A percentile compares a stretch with the other conserved stretches of the same genome.
Conservation (phyloP, 2,329 filamentous ascomycete genomes). For the Aspergillus brunneoviolaceus region DNA sequence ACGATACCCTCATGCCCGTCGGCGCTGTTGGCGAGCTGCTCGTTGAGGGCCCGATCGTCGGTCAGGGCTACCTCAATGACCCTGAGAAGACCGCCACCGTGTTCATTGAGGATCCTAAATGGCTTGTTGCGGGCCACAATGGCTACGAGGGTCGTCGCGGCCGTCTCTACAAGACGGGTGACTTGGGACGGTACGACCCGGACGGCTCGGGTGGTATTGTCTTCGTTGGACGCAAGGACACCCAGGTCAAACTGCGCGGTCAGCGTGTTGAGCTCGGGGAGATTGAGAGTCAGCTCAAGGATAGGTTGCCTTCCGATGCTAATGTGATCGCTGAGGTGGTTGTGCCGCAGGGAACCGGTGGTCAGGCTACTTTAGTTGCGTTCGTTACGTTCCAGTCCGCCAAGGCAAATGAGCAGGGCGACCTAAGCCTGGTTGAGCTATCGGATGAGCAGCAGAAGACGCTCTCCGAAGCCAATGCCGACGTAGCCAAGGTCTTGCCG, state of each 20-base stretch:
- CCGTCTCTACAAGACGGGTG: conserved; percentile 44
- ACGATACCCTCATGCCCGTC: conserved; percentile 40
- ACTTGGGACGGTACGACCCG: conserved; percentile 39
- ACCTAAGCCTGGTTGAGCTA: conserved; percentile 16
- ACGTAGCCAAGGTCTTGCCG: conserved; percentile 29
- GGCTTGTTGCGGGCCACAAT: conserved; percentile 33
- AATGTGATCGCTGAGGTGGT: conserved; percentile 53
- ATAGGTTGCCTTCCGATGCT: conserved; percentile 27
- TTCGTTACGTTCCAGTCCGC: conserved; percentile 30
- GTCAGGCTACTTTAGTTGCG: conserved; percentile 32
- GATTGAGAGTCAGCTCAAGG: conserved; percentile 39
- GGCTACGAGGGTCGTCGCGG: conserved; percentile 27
- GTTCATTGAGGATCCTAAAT: conserved; percentile 41
- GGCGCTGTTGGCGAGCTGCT: conserved; percentile 50
- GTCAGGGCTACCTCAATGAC: conserved; percentile 48
- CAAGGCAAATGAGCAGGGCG: conserved; percentile 19
- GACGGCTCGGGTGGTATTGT: conserved; percentile 40
- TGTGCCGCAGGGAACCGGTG: conserved; percentile 26
- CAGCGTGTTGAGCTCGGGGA: conserved; percentile 47
- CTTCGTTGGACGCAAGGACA: conserved; percentile 42
- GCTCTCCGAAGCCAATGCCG: conserved; percentile 24
- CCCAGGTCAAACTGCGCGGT: conserved; percentile 44
- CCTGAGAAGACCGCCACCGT: conserved; percentile 34
- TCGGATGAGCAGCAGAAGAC: conserved; percentile 17
- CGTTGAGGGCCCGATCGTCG: conserved; percentile 50